phyloP scores from a whole-genome alignment of 1,139 yeast species.

The Dujonia santamariae region DNA sequence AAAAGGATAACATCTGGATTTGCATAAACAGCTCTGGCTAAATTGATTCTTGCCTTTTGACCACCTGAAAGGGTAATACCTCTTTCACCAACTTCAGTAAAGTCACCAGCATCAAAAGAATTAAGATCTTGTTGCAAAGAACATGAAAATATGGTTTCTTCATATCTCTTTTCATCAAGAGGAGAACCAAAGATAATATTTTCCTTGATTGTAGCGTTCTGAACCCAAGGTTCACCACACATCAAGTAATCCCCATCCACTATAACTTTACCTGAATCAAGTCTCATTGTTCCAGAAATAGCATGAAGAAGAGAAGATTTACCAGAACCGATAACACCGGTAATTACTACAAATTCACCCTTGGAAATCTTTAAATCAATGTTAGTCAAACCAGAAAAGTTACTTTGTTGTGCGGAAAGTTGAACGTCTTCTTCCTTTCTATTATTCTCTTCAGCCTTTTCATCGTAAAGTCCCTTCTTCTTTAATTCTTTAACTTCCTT shows the following conservation, averaged over 20 bases:
- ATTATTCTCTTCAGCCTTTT: conserved; percentile 12
- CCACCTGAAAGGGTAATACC: conserved; percentile 44
- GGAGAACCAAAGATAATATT: conserved; percentile 38
- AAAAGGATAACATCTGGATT: conserved; percentile 30
- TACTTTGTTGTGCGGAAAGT: neutral
- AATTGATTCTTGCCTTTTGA: conserved; percentile 40
- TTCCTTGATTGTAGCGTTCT: conserved; percentile 42
- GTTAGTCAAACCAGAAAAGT: conserved; percentile 30
- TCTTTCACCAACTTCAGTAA: conserved; percentile 42
- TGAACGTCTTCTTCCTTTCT: neutral
- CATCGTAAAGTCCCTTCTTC: conserved; percentile 9
- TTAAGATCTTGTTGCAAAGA: conserved; percentile 38
- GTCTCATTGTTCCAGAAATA: conserved; percentile 35
- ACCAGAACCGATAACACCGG: conserved; percentile 44
- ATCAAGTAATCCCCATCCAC: conserved; percentile 28
- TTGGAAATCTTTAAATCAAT: conserved; percentile 25
- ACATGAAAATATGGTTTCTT: conserved; percentile 32
- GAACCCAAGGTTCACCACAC: conserved; percentile 43
- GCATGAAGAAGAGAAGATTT: conserved; percentile 38
- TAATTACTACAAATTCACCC: conserved; percentile 34
- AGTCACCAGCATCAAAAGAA: conserved; percentile 32
- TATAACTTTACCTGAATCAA: conserved; percentile 25
- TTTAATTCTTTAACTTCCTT: conserved; percentile 5
- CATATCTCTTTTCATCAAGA: conserved; percentile 27
- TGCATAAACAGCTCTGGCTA: conserved; percentile 42